These are phyloP conservation scores for Piromyces finnis DNA, from an alignment of 192 early-diverging fungal genomes.

Conservation along the genomic window DNA sequence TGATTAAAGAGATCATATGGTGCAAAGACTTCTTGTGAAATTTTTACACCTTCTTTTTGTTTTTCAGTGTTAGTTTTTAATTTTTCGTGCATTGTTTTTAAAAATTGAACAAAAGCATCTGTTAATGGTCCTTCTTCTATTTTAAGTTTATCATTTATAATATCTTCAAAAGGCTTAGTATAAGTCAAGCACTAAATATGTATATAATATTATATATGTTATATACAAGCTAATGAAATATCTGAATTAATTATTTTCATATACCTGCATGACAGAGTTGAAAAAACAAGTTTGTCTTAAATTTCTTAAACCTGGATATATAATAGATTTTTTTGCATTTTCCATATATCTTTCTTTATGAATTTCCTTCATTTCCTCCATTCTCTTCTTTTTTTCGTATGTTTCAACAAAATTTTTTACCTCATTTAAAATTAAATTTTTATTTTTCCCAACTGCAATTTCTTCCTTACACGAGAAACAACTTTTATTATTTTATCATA, in stretches of 20 bases:
- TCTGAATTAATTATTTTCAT: background rate
- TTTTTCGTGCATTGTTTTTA: slow-evolving; percentile 7
- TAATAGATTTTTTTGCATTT: background rate
- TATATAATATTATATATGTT: background rate
- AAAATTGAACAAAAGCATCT: slow-evolving; percentile 9
- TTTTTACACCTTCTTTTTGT: background rate
- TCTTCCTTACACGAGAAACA: background rate
- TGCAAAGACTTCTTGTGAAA: slow-evolving; percentile 8
- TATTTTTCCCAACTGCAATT: background rate
- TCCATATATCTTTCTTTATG: background rate
- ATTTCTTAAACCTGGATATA: slow-evolving; percentile 36
- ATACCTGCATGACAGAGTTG: slow-evolving; percentile 49
- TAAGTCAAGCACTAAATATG: background rate
- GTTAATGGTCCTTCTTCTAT: slow-evolving; percentile 7
- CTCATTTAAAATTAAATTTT: background rate
- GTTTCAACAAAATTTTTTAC: background rate
- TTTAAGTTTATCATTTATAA: slow-evolving; percentile 1
- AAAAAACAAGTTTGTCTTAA: slow-evolving; percentile 72
- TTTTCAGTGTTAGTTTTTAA: background rate
- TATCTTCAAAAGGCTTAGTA: background rate
- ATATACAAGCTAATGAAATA: too few relatives aligned
- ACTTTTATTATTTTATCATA: background rate
- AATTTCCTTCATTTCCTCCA: background rate
- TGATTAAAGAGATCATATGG: slow-evolving; percentile 33
- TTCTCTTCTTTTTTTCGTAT: background rate